These are phyloP conservation scores for Pleoardoris graminearum DNA, from an alignment of 2,329 filamentous ascomycete species.

Conservation along the genomic window DNA sequence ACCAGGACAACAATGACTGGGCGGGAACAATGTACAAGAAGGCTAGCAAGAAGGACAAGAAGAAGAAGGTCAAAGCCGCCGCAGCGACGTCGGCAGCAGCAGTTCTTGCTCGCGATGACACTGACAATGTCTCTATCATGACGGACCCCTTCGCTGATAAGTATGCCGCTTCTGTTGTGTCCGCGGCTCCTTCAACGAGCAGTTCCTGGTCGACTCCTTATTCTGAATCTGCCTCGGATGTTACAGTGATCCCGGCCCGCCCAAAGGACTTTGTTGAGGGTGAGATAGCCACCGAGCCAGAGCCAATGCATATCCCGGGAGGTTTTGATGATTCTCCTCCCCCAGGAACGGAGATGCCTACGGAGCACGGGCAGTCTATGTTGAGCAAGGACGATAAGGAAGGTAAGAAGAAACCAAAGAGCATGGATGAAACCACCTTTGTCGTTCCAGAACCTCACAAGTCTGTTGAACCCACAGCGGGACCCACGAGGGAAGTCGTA, in stretches of 20 bases:
- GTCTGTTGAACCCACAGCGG: too few relatives aligned
- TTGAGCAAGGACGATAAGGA: conserved; percentile 29
- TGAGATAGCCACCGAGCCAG: conserved; percentile 55
- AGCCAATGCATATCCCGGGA: conserved; percentile 65
- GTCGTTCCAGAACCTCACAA: background rate
- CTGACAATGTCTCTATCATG: conserved; percentile 24
- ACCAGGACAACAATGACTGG: conserved; percentile 31
- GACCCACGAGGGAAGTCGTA: background rate
- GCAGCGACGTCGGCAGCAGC: conserved; percentile 21
- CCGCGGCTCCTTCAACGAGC: conserved; percentile 26
- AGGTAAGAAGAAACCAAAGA: conserved; percentile 19
- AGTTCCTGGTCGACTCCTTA: conserved; percentile 45
- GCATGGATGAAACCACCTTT: conserved; percentile 1
- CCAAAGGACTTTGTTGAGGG: conserved; percentile 43
- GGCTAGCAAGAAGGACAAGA: conserved; percentile 38
- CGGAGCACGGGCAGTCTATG: conserved; percentile 20
- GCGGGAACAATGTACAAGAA: conserved; percentile 32
- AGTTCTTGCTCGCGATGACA: conserved; percentile 23
- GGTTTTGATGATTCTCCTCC: conserved; percentile 55
- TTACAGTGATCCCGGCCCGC: conserved; percentile 34
- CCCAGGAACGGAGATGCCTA: conserved; percentile 35
- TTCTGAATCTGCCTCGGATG: conserved; percentile 49
- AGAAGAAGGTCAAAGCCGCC: conserved; percentile 29
- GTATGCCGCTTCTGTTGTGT: conserved; percentile 21
- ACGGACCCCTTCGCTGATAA: conserved; percentile 36